phyloP scores from a whole-genome alignment of 768 basidiomycete genomes.

The Tephrocybe rancida region DNA sequence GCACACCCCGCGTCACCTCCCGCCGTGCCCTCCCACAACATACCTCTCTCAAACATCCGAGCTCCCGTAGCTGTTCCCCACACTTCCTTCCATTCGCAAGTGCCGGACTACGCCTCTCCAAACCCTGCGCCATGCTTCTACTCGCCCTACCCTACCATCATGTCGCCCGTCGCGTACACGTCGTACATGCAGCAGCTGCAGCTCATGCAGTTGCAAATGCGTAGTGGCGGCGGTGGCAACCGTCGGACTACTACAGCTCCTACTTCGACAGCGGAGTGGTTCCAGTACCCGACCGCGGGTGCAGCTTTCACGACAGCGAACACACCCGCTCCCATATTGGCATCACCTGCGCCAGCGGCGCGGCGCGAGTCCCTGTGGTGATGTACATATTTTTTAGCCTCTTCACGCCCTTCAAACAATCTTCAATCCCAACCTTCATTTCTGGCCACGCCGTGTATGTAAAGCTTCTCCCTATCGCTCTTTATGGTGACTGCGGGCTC shows the following conservation, averaged over 20 bases:
- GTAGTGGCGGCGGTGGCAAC: conserved; percentile 7
- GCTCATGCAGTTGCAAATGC: conserved; percentile 21
- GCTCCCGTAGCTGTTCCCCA: conserved; percentile 7
- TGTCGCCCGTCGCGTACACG: conserved; percentile 21
- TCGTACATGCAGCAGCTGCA: conserved; percentile 25
- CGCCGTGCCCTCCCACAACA: conserved; percentile 5
- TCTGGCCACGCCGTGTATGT: conserved; percentile 12
- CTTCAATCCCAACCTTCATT: neutral
- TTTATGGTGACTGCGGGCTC: conserved; percentile 1
- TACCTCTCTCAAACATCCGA: conserved; percentile 9
- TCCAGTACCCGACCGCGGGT: conserved; percentile 9
- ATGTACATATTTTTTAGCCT: conserved; percentile 5
- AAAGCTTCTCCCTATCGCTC: neutral
- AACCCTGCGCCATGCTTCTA: conserved; percentile 19
- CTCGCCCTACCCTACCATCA: conserved; percentile 18
- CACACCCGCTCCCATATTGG: conserved; percentile 3
- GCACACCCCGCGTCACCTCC: conserved; percentile 3
- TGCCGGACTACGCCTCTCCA: conserved; percentile 5
- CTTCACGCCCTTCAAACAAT: neutral
- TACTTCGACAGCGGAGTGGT: conserved; percentile 14
- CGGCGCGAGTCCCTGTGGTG: conserved; percentile 19
- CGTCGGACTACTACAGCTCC: conserved; percentile 1
- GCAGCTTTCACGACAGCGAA: conserved; percentile 9
- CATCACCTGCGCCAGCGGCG: conserved; percentile 3
- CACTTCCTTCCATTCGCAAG: conserved; percentile 10